Base-by-base conservation (phyloP, 305 asterid species). In the Salvia sclarea region DNA sequence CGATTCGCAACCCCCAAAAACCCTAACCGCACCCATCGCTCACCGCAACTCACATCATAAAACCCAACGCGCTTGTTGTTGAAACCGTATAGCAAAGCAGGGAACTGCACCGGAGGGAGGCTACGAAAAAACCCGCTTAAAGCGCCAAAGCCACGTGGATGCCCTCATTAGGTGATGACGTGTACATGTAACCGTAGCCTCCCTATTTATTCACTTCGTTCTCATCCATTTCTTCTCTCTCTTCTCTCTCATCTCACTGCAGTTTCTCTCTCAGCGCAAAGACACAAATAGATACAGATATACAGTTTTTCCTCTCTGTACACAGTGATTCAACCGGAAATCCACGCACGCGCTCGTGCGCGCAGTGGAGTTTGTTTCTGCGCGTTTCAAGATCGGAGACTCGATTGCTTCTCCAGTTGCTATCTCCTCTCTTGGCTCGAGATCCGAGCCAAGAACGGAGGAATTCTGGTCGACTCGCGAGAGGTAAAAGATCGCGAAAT, bases 371-470 rank as follows among this genome's bases (percentile, higher is more conserved):
- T 77, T 74, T 69, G 80, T 64, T 16, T 52, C 76, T 63, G 73
- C 76, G 79, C 62, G 76, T 72, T 69, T n/a, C 64, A 67, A 64
- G 87, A 85, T 80, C 85, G 78, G 82, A 75, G 28, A 33, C 47
- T 77, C 72, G 72, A 71, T 76, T 61, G 80, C 48, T 75, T 74
- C 76, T 61, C 21, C 48, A 44, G 64, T 55, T 17, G 11, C 33
- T 48, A 17, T 55, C 13, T 74, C 82, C 86, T 73, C 78, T 78
- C 86, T 89, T 89, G 94, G 90, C 91, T 89, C 94, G 91, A 85
- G 87, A 85, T 82, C 91, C 88, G 95, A 81, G 92, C 89, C 92
- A 85, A 84, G 86, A 49, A 71, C 82, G 30, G 87, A 78, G 85
- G 87, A 78, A 13, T 62, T 77, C n/a, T 41, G 59, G 70, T 49